Evolutionary conservation across 352 stramenopile species (phyloP).

Genomic region (Globisporangium middletonii): DNA sequence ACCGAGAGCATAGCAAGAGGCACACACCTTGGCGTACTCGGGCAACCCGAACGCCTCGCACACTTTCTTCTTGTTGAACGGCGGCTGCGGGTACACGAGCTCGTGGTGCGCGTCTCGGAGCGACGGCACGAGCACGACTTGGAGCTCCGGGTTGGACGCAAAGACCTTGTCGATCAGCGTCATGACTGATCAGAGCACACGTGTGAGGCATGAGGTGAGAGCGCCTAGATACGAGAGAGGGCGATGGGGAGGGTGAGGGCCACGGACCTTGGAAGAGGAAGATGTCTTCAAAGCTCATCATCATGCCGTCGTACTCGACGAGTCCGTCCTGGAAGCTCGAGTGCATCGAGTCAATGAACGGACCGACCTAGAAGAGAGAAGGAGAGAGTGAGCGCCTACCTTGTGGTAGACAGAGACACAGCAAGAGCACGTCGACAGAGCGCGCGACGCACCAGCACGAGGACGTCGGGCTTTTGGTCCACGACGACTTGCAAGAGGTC

Average conservation of each 20-base stretch:
- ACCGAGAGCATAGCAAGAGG: neutral
- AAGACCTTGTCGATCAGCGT: conserved; percentile 63
- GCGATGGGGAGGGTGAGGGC: neutral
- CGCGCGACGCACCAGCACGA: conserved; percentile 79
- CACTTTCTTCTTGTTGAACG: conserved; percentile 84
- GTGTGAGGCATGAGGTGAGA: neutral
- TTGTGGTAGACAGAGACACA: neutral
- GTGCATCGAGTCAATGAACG: conserved; percentile 95
- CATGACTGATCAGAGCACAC: conserved; percentile 48
- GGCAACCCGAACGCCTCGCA: conserved; percentile 56
- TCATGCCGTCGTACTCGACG: conserved; percentile 73
- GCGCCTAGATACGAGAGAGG: neutral
- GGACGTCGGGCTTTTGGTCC: conserved; percentile 89
- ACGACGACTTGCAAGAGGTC: conserved; percentile 87
- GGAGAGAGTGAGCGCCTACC: neutral
- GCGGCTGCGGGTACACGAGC: conserved; percentile 93
- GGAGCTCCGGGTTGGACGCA: conserved; percentile 35
- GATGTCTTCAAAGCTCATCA: conserved; percentile 79
- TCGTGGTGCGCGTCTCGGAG: conserved; percentile 94
- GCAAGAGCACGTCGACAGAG: neutral
- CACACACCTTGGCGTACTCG: conserved; percentile 54
- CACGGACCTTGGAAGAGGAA: conserved; percentile 79
- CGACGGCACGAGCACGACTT: conserved; percentile 95
- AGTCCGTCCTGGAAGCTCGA: conserved; percentile 82
- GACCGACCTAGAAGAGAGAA: conserved; percentile 64